Evolutionary conservation across 192 early-diverging fungal species (phyloP).

Genomic region (Rhizoclosmatium sp.): DNA sequence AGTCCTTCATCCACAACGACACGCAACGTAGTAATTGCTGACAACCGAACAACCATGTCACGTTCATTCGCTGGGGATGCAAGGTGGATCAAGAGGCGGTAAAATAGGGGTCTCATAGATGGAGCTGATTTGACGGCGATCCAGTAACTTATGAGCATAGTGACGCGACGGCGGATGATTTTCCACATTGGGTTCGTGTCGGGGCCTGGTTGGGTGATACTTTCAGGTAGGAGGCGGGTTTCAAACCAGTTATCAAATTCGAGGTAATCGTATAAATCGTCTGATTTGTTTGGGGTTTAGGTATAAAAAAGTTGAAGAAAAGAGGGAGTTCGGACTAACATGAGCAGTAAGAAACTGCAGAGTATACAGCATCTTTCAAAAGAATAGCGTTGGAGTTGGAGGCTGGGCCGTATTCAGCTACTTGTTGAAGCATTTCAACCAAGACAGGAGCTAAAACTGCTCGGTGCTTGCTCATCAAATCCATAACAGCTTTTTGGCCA

Average conservation of each 20-base stretch:
- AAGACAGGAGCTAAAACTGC: conserved; percentile 68
- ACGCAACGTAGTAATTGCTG: conserved; percentile 71
- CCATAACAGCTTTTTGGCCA: conserved; percentile 84
- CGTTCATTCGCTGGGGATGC: conserved; percentile 65
- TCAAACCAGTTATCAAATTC: conserved; percentile 84
- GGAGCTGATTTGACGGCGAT: conserved; percentile 78
- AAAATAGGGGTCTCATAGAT: conserved; percentile 68
- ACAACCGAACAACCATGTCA: conserved; percentile 82
- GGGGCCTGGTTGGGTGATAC: conserved; percentile 5
- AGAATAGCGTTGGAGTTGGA: conserved; percentile 59
- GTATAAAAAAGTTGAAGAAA: background rate
- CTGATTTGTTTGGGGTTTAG: background rate
- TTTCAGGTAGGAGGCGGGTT: conserved; percentile 52
- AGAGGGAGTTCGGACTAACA: conserved; percentile 20
- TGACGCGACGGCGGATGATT: conserved; percentile 69
- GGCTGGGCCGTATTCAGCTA: conserved; percentile 41
- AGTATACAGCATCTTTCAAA: conserved; percentile 81
- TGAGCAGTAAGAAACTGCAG: conserved; percentile 80
- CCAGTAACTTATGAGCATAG: conserved; percentile 88
- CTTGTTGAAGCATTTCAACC: conserved; percentile 65
- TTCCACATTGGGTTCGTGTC: conserved; percentile 19
- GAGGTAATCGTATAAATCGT: conserved; percentile 80
- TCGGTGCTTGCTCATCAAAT: conserved; percentile 74
- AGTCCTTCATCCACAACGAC: conserved; percentile 74
- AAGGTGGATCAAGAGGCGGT: conserved; percentile 75